These are phyloP conservation scores for Lachancea fermentati DNA, from an alignment of 805 yeast genomes.

Conservation along the genomic window DNA sequence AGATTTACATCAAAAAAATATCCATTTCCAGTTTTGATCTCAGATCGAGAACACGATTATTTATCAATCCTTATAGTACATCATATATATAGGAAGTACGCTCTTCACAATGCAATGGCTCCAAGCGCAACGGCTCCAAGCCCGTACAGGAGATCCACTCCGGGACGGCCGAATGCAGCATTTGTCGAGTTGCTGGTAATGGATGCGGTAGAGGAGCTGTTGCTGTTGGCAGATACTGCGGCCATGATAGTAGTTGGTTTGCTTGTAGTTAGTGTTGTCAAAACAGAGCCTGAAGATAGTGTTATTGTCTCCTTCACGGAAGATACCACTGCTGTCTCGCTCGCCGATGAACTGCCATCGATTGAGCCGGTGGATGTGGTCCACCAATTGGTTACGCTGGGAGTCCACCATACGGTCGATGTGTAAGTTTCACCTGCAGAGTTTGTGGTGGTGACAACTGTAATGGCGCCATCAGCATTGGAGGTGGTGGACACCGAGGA, in stretches of 20 bases:
- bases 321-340: slow-evolving; percentile 2
- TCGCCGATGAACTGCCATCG: slow-evolving; percentile 3
- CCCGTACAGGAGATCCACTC: slow-evolving; percentile 8
- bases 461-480: slow-evolving; percentile 16
- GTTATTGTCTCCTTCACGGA: slow-evolving; percentile 1
- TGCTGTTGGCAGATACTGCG: slow-evolving; percentile 1
- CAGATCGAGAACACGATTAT: too few relatives aligned
- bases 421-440: slow-evolving; percentile 21
- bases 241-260: not conserved
- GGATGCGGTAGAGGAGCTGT: slow-evolving; percentile 8
- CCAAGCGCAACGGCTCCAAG: slow-evolving; percentile 18
- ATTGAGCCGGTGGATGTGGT: slow-evolving; percentile 13
- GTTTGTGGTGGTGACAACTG: slow-evolving; percentile 18
- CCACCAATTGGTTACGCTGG: slow-evolving; percentile 12
- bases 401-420: slow-evolving; percentile 31
- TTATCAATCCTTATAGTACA: not conserved
- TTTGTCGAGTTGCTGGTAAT: slow-evolving; percentile 16
- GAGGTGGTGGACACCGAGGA: slow-evolving; percentile 4
- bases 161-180: slow-evolving; percentile 11
- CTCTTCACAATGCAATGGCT: slow-evolving; percentile 5
- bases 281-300: slow-evolving; percentile 3
- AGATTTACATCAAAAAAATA: too few relatives aligned
- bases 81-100: not conserved
- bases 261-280: slow-evolving; percentile 1
- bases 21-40: too few relatives aligned